These are phyloP conservation scores for Aspergillus intermedius DNA, from an alignment of 2,329 filamentous ascomycete genomes.

Conservation along the genomic window DNA sequence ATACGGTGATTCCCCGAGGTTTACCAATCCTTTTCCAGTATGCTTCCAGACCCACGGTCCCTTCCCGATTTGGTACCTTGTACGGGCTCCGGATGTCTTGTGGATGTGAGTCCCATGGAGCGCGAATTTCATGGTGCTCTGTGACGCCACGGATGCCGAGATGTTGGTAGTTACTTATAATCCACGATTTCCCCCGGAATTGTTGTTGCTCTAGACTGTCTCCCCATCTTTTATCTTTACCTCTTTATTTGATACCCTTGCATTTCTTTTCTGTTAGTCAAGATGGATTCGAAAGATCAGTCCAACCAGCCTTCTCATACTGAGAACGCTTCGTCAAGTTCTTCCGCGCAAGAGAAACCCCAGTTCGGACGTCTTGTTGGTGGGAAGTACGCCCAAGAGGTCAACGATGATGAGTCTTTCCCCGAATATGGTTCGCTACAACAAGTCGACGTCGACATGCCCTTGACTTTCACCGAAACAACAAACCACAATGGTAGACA, in stretches of 20 bases:
- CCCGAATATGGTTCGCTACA: conserved; percentile 15
- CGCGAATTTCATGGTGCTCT: not conserved
- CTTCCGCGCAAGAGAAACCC: conserved; percentile 3
- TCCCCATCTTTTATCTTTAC: not conserved
- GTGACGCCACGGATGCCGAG: not conserved
- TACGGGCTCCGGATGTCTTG: not conserved
- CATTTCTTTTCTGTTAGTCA: not conserved
- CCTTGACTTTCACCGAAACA: conserved; percentile 42
- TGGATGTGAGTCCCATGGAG: not conserved
- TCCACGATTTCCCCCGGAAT: not conserved
- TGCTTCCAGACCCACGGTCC: not conserved
- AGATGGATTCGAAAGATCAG: conserved; percentile 18
- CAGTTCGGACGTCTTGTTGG: conserved; percentile 19
- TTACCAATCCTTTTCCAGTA: not conserved
- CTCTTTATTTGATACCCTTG: not conserved
- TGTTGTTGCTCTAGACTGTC: not conserved
- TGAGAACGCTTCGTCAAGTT: conserved; percentile 13
- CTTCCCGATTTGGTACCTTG: not conserved
- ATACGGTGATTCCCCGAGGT: not conserved
- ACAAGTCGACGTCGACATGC: conserved; percentile 45
- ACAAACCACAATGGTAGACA: conserved; percentile 40
- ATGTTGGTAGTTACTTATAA: not conserved
- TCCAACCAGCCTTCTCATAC: conserved; percentile 18
- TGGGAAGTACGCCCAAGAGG: conserved; percentile 20
- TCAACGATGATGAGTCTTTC: conserved; percentile 14